Conservation (phyloP, 2,329 filamentous ascomycete genomes). For the Xylariaceae sp. region DNA sequence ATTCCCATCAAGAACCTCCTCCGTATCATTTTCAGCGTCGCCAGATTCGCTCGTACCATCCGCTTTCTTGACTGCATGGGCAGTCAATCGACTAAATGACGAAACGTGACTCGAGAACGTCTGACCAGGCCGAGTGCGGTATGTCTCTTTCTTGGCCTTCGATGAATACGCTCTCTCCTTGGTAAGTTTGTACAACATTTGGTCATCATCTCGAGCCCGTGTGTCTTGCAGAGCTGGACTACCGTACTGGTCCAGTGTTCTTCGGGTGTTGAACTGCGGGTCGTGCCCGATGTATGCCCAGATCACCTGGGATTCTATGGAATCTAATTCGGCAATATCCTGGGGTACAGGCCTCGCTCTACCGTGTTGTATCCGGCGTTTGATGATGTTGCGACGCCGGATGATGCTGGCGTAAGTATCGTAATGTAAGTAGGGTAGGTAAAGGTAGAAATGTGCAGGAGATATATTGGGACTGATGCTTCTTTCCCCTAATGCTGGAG, state of each 20-base stretch:
- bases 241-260: constrained; percentile 59
- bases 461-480: constrained; percentile 24
- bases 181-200: constrained; percentile 63
- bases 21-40: constrained; percentile 34
- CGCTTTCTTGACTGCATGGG: constrained; percentile 16
- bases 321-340: constrained; percentile 48
- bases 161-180: constrained; percentile 39
- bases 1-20: constrained; percentile 47
- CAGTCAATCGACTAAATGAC: constrained; percentile 22
- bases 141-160: constrained; percentile 27
- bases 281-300: constrained; percentile 60
- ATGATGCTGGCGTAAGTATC: constrained; percentile 57
- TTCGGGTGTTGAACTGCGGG: constrained; percentile 55
- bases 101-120: constrained; percentile 16
- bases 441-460: constrained; percentile 43
- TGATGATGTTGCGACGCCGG: constrained; percentile 50
- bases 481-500: constrained; percentile 25
- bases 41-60: constrained; percentile 11
- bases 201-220: constrained; percentile 56
- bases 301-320: constrained; percentile 54
- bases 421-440: constrained; percentile 58
- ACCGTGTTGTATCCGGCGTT: constrained; percentile 47
- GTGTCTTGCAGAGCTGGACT: constrained; percentile 59
- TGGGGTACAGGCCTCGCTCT: constrained; percentile 51
- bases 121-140: constrained; percentile 12